These are phyloP conservation scores for Boletus pseudo-olivaceus DNA, from an alignment of 768 basidiomycete species.

Conservation along the genomic window DNA sequence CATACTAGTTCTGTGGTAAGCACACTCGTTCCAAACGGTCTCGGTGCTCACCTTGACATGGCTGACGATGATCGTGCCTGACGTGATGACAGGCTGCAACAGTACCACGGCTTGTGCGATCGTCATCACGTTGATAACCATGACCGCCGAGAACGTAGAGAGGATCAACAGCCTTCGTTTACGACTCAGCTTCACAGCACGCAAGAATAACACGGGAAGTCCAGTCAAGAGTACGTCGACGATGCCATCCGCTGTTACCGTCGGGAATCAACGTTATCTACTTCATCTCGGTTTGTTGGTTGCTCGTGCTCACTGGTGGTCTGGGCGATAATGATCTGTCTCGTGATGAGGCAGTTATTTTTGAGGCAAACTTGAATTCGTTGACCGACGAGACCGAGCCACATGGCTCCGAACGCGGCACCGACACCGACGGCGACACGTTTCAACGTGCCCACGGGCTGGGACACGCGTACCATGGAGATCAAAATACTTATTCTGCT, in stretches of 20 bases:
- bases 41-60: slow-evolving; percentile 3
- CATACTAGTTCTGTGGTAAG: neutral
- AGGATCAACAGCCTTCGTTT: neutral
- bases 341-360: neutral
- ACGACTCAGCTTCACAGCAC: neutral
- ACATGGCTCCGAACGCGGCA: neutral
- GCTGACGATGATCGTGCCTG: neutral
- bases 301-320: neutral
- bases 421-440: neutral
- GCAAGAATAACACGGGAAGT: slow-evolving; percentile 3
- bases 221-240: neutral
- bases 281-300: neutral
- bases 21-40: neutral
- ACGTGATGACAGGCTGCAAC: neutral
- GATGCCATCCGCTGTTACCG: neutral
- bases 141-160: neutral
- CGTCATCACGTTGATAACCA: neutral
- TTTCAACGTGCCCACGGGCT: neutral
- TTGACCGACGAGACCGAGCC: neutral
- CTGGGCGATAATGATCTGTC: neutral
- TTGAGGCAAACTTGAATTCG: neutral
- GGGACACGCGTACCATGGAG: neutral
- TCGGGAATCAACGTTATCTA: neutral
- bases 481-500: neutral
- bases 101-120: neutral